phyloP scores from a whole-genome alignment of 129 eudicot genomes.

The Scalesia atractyloides region DNA sequence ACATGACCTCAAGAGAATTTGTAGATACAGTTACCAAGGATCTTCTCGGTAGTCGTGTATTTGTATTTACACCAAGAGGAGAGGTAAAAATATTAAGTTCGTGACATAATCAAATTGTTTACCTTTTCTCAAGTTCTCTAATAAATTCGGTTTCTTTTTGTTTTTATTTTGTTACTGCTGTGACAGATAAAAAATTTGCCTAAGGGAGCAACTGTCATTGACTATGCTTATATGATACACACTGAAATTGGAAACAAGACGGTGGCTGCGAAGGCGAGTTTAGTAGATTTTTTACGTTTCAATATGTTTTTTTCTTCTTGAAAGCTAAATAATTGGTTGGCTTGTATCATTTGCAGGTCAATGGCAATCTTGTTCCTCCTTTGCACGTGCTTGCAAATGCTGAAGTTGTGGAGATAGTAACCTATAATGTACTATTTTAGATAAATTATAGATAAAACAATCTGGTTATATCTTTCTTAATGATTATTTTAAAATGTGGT shows the following conservation, averaged over 20 bases:
- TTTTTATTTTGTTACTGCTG: neutral
- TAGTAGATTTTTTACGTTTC: neutral
- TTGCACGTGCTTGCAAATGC: constrained; percentile 83
- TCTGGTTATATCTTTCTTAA: neutral
- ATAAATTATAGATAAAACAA: constrained; percentile 5
- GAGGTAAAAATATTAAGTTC: constrained; percentile 56
- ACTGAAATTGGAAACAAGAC: constrained; percentile 92
- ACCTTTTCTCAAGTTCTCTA: neutral
- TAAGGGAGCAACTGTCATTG: constrained; percentile 84
- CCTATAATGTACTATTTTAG: constrained; percentile 45
- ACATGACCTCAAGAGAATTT: constrained; percentile 94
- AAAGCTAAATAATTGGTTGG: constrained; percentile 12
- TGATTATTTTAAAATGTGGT: neutral
- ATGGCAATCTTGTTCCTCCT: constrained; percentile 86
- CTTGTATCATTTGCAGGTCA: constrained; percentile 63
- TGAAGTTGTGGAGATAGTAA: constrained; percentile 91
- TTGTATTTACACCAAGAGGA: constrained; percentile 94
- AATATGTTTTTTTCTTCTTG: constrained; percentile 13
- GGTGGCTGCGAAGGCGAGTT: constrained; percentile 91
- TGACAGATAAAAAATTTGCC: constrained; percentile 88
- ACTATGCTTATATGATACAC: constrained; percentile 95
- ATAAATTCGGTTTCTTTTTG: neutral
- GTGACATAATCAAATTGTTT: neutral
- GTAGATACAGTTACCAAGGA: constrained; percentile 89
- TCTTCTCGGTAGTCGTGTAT: constrained; percentile 86